Conservation (phyloP, 768 basidiomycete species). For the Hygrocybe punicea region DNA sequence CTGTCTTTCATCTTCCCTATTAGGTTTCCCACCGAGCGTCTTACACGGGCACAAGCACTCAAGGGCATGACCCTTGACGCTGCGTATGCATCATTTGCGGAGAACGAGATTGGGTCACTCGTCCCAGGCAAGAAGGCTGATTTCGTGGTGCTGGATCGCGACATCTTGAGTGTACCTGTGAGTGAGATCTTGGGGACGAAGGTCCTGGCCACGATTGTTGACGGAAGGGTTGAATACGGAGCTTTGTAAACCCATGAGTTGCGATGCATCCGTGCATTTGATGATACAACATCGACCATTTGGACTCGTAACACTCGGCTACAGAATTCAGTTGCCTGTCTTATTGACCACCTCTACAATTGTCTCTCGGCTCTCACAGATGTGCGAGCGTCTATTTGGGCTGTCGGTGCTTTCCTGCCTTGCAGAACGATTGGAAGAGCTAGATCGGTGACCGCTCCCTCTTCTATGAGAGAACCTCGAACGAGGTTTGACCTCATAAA, state of each 20-base stretch:
- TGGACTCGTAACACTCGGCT: too few relatives aligned
- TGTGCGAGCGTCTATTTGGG: too few relatives aligned
- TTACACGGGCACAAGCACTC: slow-evolving; percentile 78
- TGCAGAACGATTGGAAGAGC: too few relatives aligned
- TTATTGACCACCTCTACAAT: too few relatives aligned
- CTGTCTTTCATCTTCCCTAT: background rate
- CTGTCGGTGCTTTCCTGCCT: too few relatives aligned
- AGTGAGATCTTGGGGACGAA: slow-evolving; percentile 52
- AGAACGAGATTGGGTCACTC: slow-evolving; percentile 69
- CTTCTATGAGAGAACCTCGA: too few relatives aligned
- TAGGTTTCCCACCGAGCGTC: slow-evolving; percentile 73
- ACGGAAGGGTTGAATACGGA: slow-evolving; percentile 57
- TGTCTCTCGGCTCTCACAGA: too few relatives aligned
- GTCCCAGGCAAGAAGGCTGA: slow-evolving; percentile 79
- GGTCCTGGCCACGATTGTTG: slow-evolving; percentile 61
- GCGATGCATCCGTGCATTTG: too few relatives aligned
- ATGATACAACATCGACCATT: too few relatives aligned
- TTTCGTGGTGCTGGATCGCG: slow-evolving; percentile 75
- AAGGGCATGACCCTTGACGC: slow-evolving; percentile 90
- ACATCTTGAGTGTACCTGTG: slow-evolving; percentile 65
- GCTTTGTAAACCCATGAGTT: slow-evolving; percentile 10
- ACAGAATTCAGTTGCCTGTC: too few relatives aligned
- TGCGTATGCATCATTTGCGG: slow-evolving; percentile 83
- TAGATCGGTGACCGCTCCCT: too few relatives aligned
- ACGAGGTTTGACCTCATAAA: too few relatives aligned